Conservation (phyloP, 345 rosid genomes). For the Populus ilicifolia region DNA sequence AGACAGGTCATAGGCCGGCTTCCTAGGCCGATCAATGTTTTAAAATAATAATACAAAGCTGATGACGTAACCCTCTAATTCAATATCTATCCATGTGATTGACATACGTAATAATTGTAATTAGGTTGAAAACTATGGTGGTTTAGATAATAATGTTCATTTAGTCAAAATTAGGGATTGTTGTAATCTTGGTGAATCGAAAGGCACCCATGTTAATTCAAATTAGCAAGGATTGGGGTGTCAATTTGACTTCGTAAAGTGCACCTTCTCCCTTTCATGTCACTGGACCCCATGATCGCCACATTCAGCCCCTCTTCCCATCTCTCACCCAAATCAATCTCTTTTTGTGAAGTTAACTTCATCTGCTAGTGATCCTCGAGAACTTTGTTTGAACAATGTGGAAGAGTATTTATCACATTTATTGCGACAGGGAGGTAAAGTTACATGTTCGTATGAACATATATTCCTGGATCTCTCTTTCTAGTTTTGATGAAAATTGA, state of each 20-base stretch:
- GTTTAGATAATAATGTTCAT: conserved; percentile 1
- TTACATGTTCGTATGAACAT: not conserved
- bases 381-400: not conserved
- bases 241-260: conserved; percentile 28
- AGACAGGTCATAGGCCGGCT: no score
- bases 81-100: conserved; percentile 4
- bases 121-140: conserved; percentile 4
- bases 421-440: not conserved
- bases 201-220: conserved; percentile 7
- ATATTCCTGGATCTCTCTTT: not conserved
- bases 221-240: conserved; percentile 12
- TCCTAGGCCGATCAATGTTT: no score
- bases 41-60: no score
- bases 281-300: conserved; percentile 27
- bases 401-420: not conserved
- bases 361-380: not conserved
- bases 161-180: conserved; percentile 6
- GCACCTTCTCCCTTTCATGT: conserved; percentile 25
- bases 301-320: conserved; percentile 39
- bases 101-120: not conserved
- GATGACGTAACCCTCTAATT: not conserved
- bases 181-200: conserved; percentile 13
- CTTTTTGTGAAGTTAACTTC: not conserved
- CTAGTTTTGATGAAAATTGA: not conserved
- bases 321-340: conserved; percentile 26